Percentiles rank a stretch among this genome's conserved stretches.
These are phyloP conservation scores for Aspergillus terreus DNA, from an alignment of 2,329 filamentous ascomycete species.

Conservation along the genomic window DNA sequence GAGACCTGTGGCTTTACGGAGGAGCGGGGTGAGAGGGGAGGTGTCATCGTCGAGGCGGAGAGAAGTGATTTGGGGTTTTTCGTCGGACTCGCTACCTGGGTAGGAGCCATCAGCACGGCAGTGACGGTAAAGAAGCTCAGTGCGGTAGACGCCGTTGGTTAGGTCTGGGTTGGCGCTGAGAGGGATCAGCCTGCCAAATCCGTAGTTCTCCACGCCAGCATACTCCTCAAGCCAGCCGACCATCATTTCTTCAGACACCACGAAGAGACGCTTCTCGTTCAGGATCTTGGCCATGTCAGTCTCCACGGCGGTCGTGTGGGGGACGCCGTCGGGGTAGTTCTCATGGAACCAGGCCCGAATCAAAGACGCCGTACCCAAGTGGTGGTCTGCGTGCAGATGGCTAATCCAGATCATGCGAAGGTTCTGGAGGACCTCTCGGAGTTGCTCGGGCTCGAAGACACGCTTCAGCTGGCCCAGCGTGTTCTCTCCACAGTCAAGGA, in stretches of 20 bases:
- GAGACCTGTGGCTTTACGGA: slow-evolving; percentile 58
- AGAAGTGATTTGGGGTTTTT: slow-evolving; percentile 15
- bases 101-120: slow-evolving; percentile 24
- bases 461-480: slow-evolving; percentile 84
- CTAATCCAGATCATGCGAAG: slow-evolving; percentile 87
- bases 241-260: slow-evolving; percentile 71
- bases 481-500: slow-evolving; percentile 89
- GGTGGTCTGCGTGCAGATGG: slow-evolving; percentile 94
- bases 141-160: slow-evolving; percentile 16
- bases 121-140: slow-evolving; percentile 29
- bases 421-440: slow-evolving; percentile 69
- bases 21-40: slow-evolving; percentile 34
- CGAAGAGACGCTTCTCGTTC: slow-evolving; percentile 49
- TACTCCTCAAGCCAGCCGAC: slow-evolving; percentile 76
- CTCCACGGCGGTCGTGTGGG: slow-evolving; percentile 39
- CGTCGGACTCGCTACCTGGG: slow-evolving; percentile 12
- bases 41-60: slow-evolving; percentile 25
- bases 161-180: slow-evolving; percentile 37
- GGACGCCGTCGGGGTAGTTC: slow-evolving; percentile 41
- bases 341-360: slow-evolving; percentile 74
- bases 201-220: slow-evolving; percentile 70
- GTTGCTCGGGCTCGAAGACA: slow-evolving; percentile 61
- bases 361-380: slow-evolving; percentile 78
- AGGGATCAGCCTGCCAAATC: slow-evolving; percentile 57
- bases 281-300: slow-evolving; percentile 35